Conservation (phyloP, 2,329 filamentous ascomycete genomes). For the Calonectria pteridis region DNA sequence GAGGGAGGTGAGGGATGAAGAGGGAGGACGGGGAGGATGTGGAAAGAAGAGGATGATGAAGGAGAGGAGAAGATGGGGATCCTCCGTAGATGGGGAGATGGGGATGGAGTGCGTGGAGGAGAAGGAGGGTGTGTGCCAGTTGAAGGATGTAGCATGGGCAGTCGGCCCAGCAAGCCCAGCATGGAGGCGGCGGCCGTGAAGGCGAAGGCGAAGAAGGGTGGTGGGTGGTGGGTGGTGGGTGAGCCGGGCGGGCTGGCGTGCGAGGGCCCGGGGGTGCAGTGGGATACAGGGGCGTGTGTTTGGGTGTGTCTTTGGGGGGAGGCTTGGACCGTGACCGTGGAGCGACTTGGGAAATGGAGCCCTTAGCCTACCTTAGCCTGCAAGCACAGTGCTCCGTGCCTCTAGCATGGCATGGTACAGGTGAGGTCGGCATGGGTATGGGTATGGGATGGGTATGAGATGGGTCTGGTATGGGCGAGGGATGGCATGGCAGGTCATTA, state of each 20-base stretch:
- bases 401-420: conserved; percentile 20
- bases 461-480: conserved; percentile 14
- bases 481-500: conserved; percentile 11
- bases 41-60: conserved; percentile 42
- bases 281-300: conserved; percentile 4
- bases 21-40: conserved; percentile 38
- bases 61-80: conserved; percentile 36
- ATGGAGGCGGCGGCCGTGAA: conserved; percentile 13
- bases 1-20: conserved; percentile 33
- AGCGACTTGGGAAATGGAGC: conserved; percentile 21
- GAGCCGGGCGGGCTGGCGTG: conserved; percentile 1
- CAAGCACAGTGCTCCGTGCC: conserved; percentile 11
- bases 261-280: background rate
- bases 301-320: background rate
- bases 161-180: conserved; percentile 10
- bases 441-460: conserved; percentile 2
- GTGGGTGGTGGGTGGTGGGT: conserved; percentile 6
- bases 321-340: conserved; percentile 20
- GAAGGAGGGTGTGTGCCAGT: conserved; percentile 29
- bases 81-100: conserved; percentile 39
- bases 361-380: conserved; percentile 9
- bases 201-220: conserved; percentile 4
- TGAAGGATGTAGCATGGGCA: conserved; percentile 35
- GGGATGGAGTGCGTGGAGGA: conserved; percentile 45
- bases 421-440: conserved; percentile 2